Evolutionary conservation across 177 flowering plant genomes (phyloP).

Genomic region (Telopea speciosissima): DNA sequence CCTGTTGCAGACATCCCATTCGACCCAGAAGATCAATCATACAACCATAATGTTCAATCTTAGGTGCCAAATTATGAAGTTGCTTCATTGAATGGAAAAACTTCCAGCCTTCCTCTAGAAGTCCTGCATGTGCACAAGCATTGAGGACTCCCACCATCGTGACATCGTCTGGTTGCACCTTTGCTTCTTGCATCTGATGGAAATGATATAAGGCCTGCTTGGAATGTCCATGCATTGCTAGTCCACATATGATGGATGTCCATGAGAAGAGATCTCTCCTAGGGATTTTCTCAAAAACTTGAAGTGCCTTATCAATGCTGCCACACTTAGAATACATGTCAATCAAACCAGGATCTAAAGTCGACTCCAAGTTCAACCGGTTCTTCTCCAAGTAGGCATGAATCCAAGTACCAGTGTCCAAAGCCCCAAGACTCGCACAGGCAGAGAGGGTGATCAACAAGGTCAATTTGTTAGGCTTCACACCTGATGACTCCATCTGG

Average conservation of each 20-base stretch:
- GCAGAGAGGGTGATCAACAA: slow-evolving; percentile 26
- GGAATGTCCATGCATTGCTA: slow-evolving; percentile 31
- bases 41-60: slow-evolving; percentile 33
- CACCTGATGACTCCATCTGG: slow-evolving; percentile 22
- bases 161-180: slow-evolving; percentile 23
- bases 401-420: slow-evolving; percentile 29
- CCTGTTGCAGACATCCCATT: slow-evolving; percentile 22
- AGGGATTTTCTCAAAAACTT: slow-evolving; percentile 19
- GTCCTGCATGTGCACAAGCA: slow-evolving; percentile 32
- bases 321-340: slow-evolving; percentile 39
- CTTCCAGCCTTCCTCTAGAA: slow-evolving; percentile 23
- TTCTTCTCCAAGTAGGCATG: slow-evolving; percentile 28
- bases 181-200: slow-evolving; percentile 19
- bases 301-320: slow-evolving; percentile 25
- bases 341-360: slow-evolving; percentile 23
- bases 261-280: slow-evolving; percentile 25
- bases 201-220: slow-evolving; percentile 17
- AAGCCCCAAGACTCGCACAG: slow-evolving; percentile 30
- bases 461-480: slow-evolving; percentile 22
- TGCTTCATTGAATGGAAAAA: slow-evolving; percentile 20
- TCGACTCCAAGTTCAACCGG: slow-evolving; percentile 19
- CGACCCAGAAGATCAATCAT: slow-evolving; percentile 32
- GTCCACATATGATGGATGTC: slow-evolving; percentile 31
- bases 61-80: slow-evolving; percentile 13
- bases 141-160: slow-evolving; percentile 28